Conservation (phyloP, 768 basidiomycete genomes). For the Boletus rex-veris region DNA sequence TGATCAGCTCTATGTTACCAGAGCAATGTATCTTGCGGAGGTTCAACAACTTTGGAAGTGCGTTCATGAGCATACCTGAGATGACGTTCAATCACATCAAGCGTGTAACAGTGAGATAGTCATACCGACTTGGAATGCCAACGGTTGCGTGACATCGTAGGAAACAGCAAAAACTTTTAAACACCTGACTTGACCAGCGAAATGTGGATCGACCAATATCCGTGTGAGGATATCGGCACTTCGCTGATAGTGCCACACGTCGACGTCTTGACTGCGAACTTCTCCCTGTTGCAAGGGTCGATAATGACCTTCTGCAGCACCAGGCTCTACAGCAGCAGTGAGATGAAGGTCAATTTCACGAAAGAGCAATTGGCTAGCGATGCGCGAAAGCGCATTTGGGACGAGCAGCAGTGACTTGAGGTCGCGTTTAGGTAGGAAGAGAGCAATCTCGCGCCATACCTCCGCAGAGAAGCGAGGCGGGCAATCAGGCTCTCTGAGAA, state of each 20-base stretch:
- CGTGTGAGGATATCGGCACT: conserved; percentile 70
- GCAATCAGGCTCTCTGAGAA: conserved; percentile 37
- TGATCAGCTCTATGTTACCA: conserved; percentile 52
- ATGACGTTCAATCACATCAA: not conserved
- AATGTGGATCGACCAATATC: conserved; percentile 56
- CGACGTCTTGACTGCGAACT: conserved; percentile 32
- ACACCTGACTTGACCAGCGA: conserved; percentile 55
- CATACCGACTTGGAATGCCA: conserved; percentile 64
- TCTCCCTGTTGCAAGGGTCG: conserved; percentile 10
- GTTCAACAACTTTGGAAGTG: conserved; percentile 58
- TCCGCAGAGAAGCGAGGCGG: conserved; percentile 60
- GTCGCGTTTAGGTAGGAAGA: conserved; percentile 59
- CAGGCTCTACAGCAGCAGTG: conserved; percentile 34
- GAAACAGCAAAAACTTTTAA: conserved; percentile 56
- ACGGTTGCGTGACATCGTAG: conserved; percentile 44
- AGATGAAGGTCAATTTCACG: conserved; percentile 63
- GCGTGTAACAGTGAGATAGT: not conserved
- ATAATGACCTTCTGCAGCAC: conserved; percentile 10
- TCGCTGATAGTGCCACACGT: conserved; percentile 51
- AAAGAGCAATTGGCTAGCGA: conserved; percentile 67
- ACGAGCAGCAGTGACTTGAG: conserved; percentile 62
- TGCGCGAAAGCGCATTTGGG: conserved; percentile 62
- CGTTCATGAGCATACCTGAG: conserved; percentile 65
- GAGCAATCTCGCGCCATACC: conserved; percentile 68
- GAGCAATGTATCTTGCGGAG: conserved; percentile 59